These are phyloP conservation scores for Diaporthe helianthi DNA, from an alignment of 2,329 filamentous ascomycete genomes.

Conservation along the genomic window DNA sequence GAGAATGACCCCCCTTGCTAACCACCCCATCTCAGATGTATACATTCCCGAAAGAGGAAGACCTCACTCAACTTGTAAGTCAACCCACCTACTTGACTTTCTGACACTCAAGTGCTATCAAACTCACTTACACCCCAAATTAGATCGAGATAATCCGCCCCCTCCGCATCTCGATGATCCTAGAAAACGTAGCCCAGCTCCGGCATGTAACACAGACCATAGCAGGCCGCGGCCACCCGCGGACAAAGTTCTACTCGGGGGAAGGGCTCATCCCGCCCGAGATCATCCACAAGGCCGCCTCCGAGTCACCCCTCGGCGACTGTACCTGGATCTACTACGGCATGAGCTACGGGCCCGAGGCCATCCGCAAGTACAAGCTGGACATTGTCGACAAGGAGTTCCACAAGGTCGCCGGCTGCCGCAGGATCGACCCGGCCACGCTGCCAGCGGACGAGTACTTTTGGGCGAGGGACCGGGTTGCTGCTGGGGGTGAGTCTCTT, in stretches of 20 bases:
- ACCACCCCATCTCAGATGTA: constrained; percentile 45
- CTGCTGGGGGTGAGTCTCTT: constrained; percentile 42
- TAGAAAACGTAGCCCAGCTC: constrained; percentile 56
- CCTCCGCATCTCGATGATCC: constrained; percentile 42
- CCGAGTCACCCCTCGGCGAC: constrained; percentile 36
- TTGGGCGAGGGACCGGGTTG: constrained; percentile 36
- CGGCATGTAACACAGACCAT: constrained; percentile 49
- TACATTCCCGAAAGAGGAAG: constrained; percentile 56
- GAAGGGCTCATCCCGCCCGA: constrained; percentile 48
- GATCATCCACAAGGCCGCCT: constrained; percentile 45
- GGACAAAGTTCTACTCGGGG: constrained; percentile 43
- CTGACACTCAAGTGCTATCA: no score
- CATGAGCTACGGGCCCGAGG: constrained; percentile 44
- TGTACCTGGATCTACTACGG: constrained; percentile 56
- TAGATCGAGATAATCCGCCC: constrained; percentile 47
- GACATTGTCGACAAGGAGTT: constrained; percentile 45
- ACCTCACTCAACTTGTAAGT: constrained; percentile 52
- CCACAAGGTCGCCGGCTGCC: constrained; percentile 42
- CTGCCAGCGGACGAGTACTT: constrained; percentile 37
- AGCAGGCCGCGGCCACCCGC: constrained; percentile 45
- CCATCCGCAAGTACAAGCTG: constrained; percentile 44
- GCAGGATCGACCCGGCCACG: constrained; percentile 39
- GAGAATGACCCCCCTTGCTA: no score
- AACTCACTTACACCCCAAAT: neutral
- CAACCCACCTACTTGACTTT: neutral